Base-by-base conservation (phyloP, 306 rosid species). In the Quercus glauca region DNA sequence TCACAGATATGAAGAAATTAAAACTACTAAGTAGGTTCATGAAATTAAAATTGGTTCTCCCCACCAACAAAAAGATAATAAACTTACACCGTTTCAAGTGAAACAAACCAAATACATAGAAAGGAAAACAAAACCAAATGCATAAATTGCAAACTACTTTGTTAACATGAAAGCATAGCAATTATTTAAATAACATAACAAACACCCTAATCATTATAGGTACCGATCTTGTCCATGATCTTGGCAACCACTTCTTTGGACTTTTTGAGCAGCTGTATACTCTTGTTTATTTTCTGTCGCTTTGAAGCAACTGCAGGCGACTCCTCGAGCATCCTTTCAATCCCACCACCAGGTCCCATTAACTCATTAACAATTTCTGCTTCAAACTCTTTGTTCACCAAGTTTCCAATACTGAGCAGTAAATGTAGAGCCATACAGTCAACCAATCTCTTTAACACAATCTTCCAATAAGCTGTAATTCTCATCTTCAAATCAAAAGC, bases 401-500 rank as follows among this genome's bases (percentile, higher is more conserved):
- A 58, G 6, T 65, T 59, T 3, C 79, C 58, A 3, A 90, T 67
- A 3, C 87, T 82, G 0, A 75, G 5, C 78, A 84, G 88, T 33
- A 92, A 2, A 63, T 83, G 91, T 37, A 85, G 31, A 0, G 91
- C 91, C 55, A 75, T 76, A 52, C 8, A 70, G 29, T 90, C 94
- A 51, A 83, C 87, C 4, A 88, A 49, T 69, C 91, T 78, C 53
- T 74, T 81, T 74, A 70, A 0, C 11, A 88, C 92, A 3, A 88
- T 80, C 78, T 64, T 88, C 92, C 97, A 91, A 51, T 88, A 88
- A 0, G 97, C 85, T 0, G 79, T 76, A 82, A 88, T 84, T 5
- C 92, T 80, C 67, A 86, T 84, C 52, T 85, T 85, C 75, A 88
- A 11, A 26, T 92, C 97, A 69, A 76, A 90, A 0, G 94, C 89